Evolutionary conservation across 257 asterid species (phyloP).

Genomic region (Schizonepeta tenuifolia): DNA sequence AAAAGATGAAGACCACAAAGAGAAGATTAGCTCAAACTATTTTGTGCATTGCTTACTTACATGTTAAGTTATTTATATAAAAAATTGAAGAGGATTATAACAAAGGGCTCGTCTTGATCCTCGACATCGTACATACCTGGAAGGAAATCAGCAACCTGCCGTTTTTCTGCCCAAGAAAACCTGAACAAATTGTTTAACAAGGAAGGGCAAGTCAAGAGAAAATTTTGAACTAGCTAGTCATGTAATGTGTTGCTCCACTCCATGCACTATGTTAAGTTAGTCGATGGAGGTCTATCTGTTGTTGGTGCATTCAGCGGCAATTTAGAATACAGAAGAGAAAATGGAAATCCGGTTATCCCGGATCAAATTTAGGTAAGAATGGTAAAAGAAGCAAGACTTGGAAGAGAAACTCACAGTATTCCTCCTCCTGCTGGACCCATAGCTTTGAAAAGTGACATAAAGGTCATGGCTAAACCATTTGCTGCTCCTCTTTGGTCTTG

Average conservation of each 20-base stretch:
- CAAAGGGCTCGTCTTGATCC: neutral
- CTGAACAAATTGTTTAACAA: slow-evolving; percentile 45
- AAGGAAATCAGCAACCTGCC: slow-evolving; percentile 56
- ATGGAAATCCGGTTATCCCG: neutral
- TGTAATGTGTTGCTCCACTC: too few relatives aligned
- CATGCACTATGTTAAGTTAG: too few relatives aligned
- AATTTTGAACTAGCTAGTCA: neutral
- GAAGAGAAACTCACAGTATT: slow-evolving; percentile 58
- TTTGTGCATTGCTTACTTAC: neutral
- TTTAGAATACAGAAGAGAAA: neutral
- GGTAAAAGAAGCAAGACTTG: neutral
- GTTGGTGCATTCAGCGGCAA: neutral
- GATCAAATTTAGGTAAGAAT: neutral
- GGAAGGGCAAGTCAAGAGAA: slow-evolving; percentile 1
- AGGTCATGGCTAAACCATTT: slow-evolving; percentile 76
- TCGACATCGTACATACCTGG: slow-evolving; percentile 49
- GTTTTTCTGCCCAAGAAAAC: slow-evolving; percentile 80
- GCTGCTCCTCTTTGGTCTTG: slow-evolving; percentile 95
- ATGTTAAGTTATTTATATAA: neutral
- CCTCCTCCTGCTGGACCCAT: slow-evolving; percentile 86
- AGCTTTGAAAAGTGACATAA: slow-evolving; percentile 76
- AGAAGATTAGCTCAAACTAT: neutral
- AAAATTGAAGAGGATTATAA: neutral
- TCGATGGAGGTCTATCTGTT: too few relatives aligned
- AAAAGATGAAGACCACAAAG: neutral